Evolutionary conservation across 2,329 filamentous ascomycete genomes (phyloP).

Genomic region (Aspergillus phoenicis): DNA sequence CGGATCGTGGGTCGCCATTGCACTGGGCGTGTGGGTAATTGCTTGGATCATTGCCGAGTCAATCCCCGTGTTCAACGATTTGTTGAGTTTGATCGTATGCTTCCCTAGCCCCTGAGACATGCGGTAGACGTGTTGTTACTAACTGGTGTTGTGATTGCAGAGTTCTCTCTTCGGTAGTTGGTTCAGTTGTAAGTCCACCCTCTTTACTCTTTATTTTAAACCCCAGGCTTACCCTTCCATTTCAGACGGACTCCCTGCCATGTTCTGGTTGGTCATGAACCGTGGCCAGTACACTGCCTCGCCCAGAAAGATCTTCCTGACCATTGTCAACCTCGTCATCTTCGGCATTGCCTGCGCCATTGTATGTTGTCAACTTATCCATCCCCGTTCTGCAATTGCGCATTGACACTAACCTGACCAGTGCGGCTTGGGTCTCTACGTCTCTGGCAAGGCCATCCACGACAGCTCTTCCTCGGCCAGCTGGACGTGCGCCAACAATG

Average conservation of each 20-base stretch:
- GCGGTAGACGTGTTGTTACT: neutral
- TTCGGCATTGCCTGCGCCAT: constrained; percentile 38
- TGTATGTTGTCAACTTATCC: constrained; percentile 19
- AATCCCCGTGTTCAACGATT: constrained; percentile 68
- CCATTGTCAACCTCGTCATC: constrained; percentile 48
- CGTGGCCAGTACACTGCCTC: constrained; percentile 42
- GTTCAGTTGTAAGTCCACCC: constrained; percentile 56
- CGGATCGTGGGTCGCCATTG: constrained; percentile 61
- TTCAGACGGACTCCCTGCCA: constrained; percentile 43
- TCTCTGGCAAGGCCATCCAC: constrained; percentile 43
- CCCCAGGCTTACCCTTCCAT: constrained; percentile 9
- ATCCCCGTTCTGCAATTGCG: neutral
- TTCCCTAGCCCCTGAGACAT: neutral
- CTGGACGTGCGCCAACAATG: constrained; percentile 45
- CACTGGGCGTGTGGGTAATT: constrained; percentile 58
- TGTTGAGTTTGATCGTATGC: constrained; percentile 62
- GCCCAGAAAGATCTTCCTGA: constrained; percentile 48
- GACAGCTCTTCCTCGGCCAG: constrained; percentile 35
- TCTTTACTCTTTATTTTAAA: neutral
- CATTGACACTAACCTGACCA: constrained; percentile 15
- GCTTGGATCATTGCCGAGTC: constrained; percentile 69
- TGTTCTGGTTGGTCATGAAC: constrained; percentile 55
- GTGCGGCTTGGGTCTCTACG: constrained; percentile 48
- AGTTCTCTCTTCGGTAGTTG: constrained; percentile 65
- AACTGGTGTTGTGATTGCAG: constrained; percentile 25